Percentiles rank a stretch among this genome's conserved stretches.
Conservation (phyloP, 345 rosid genomes). For the Eutrema yunnanense region DNA sequence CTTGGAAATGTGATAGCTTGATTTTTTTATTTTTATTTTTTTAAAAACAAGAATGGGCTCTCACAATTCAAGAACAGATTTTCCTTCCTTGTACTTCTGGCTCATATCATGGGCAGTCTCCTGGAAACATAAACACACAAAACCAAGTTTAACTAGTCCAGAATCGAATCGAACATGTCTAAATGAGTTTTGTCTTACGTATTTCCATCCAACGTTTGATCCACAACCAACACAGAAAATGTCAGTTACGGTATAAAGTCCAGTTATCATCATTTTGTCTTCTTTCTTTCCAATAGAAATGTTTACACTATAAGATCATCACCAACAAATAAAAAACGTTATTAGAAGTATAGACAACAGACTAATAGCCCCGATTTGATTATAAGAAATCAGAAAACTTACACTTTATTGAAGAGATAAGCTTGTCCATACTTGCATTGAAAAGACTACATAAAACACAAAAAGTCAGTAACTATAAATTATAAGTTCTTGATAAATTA, state of each 20-base stretch:
- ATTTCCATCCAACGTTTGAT: constrained; percentile 95
- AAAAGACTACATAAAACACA: constrained; percentile 54
- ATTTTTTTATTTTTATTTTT: too few species aligned
- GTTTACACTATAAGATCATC: constrained; percentile 47
- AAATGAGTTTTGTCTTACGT: constrained; percentile 46
- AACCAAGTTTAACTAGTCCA: not conserved
- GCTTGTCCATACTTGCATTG: constrained; percentile 84
- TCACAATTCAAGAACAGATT: constrained; percentile 83
- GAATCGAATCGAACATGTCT: not conserved
- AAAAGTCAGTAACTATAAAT: not conserved
- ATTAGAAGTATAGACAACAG: not conserved
- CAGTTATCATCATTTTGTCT: constrained; percentile 72
- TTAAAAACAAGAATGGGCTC: constrained; percentile 18
- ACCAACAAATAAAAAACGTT: not conserved
- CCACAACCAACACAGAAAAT: constrained; percentile 95
- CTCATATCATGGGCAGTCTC: constrained; percentile 57
- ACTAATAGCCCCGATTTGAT: not conserved
- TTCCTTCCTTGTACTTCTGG: constrained; percentile 97
- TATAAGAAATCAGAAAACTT: constrained; percentile 42
- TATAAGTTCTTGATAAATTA: not conserved
- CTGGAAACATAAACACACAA: constrained; percentile 39
- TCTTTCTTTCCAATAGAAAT: constrained; percentile 54
- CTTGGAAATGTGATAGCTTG: not conserved
- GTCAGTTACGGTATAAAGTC: constrained; percentile 78
- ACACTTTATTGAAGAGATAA: constrained; percentile 90